Evolutionary conservation across 2,329 filamentous ascomycete species (phyloP), one percentile per base, ranked within the genome.

Genomic region (Pestalotiopsis sp.): DNA sequence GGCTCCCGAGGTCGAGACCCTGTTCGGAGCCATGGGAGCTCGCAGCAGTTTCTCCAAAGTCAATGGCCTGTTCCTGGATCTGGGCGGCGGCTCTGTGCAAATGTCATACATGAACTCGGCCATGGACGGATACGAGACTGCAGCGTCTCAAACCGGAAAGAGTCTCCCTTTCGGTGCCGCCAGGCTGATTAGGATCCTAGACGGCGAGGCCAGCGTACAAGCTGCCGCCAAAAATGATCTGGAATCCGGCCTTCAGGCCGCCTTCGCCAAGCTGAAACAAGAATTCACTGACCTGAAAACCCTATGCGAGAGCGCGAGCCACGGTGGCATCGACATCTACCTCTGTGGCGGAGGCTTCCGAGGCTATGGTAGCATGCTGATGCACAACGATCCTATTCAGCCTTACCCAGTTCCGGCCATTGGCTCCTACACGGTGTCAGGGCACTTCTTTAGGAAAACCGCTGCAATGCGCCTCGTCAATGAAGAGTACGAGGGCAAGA

Each of bases 311-410:
- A 67, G 66, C 39, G 56, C 68, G 25, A 70, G 70, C 7, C 59
- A 70, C 11, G 83, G 82, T 1, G 87, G 87, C 4, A 84, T 94
- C 68, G 89, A 92, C 41, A 84, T 97, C 9, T 97, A 95, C 77
- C 89, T 98, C 68, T 97, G 93, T 71, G 95, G 95, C 58, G 95
- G 95, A 27, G 95, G 95, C 0, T 97, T 97, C 77, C 86, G 95
- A 45, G 95, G 95, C 17, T 97, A 97, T 85, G 95, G 94, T 6
- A 97, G 93, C 79, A 90, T 97, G 76, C 85, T 97, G 66, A 95
- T 97, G 92, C 90, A 92, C 77, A 87, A 88, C 72, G 92, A 95
- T 74, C 80, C 84, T 5, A 87, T 93, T 58, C 83, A 87, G 66
- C 93, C 93, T 0, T 98, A 97, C 77, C 95, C 95, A 0, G 92